Base-by-base conservation (phyloP, 441 rosid genomes). In the Populus tomentosa region DNA sequence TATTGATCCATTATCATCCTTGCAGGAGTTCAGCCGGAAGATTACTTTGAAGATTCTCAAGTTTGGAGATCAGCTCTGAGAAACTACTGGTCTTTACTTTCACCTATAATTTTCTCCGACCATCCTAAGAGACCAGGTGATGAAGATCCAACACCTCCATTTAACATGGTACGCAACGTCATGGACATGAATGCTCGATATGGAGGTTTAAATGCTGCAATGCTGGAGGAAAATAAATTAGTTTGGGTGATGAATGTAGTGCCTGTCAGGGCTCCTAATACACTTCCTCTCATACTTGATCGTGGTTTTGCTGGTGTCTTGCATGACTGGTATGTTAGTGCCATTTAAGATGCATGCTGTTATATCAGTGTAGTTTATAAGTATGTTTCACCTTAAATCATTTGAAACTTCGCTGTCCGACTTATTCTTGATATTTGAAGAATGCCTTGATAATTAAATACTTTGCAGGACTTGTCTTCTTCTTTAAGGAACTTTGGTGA, bases 101-200 rank as follows among this genome's bases (percentile, higher is more conserved):
- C 98, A 35, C 99, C 99, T 11, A 75, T 95, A 80, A 95, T 95
- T 71, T 95, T 95, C 86, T 95, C 99, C 42, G 99, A 95, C 87
- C 99, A 95, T 83, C 99, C 99, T 20, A 95, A 95, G 86, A 92
- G 99, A 30, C 32, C 32, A 30, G 32, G 32, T 30, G 32, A 30
- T 30, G 32, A 30, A 30, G 32, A 30, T 30, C 99, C 99, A n/a
- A 85, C 91, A 73, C 98, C 98, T 30, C 99, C 99, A 59, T 94
- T 87, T 81, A 91, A 94, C 87, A 94, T 95, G 98, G 80, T 95
- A 75, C 97, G 97, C 69, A 95, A 95, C 81, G 99, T 91, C 71
- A 92, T 95, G 97, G 99, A 94, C 86, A 92, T 95, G 99, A 92
- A 89, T 84, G 98, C 98, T 83, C 92, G 83, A 80, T 94, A 87